Base-by-base conservation (phyloP, 805 yeast species). In the Barnettozyma sp. region DNA sequence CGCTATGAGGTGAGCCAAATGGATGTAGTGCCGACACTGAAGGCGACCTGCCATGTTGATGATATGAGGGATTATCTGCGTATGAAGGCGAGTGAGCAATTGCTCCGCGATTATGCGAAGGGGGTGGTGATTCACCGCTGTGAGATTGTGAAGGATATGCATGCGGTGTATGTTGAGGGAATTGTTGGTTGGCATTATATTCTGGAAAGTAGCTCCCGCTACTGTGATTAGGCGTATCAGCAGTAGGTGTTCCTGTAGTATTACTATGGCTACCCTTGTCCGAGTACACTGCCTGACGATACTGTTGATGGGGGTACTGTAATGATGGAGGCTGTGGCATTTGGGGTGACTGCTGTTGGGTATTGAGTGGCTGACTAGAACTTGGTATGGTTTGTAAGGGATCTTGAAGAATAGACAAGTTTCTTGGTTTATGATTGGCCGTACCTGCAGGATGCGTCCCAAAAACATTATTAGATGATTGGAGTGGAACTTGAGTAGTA, bases 391-490 rank as follows among this genome's bases (percentile, higher is more conserved):
- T 43, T 22, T 51, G 55, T 10, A 53, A 38, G 6, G 58, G 58
- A 34, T 53, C 58, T 35, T 45, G 50, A 3, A 52, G 21, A 8
- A 54, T 35, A 4, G 57, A 52, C 49, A 50, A 39, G 20, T 46
- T 42, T 38, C 58, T 42, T 7, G 50, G 34, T 35, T 46, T 44
- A n/a, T n/a, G n/a, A n/a, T n/a, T n/a, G n/a, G n/a, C n/a, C n/a
- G n/a, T n/a, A n/a, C n/a, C n/a, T n/a, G n/a, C n/a, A n/a, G n/a
- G n/a, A n/a, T n/a, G n/a, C n/a, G n/a, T n/a, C n/a, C n/a, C n/a
- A n/a, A n/a, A n/a, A n/a, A n/a, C n/a, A n/a, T n/a, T n/a, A n/a
- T n/a, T n/a, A n/a, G n/a, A n/a, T n/a, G n/a, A n/a, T n/a, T n/a
- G n/a, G n/a, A n/a, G n/a, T n/a, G n/a, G n/a, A n/a, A 22, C 17